Evolutionary conservation across 768 basidiomycete genomes (phyloP), one percentile per base, ranked within the genome.

Genomic region (Pleurotus giganteus): DNA sequence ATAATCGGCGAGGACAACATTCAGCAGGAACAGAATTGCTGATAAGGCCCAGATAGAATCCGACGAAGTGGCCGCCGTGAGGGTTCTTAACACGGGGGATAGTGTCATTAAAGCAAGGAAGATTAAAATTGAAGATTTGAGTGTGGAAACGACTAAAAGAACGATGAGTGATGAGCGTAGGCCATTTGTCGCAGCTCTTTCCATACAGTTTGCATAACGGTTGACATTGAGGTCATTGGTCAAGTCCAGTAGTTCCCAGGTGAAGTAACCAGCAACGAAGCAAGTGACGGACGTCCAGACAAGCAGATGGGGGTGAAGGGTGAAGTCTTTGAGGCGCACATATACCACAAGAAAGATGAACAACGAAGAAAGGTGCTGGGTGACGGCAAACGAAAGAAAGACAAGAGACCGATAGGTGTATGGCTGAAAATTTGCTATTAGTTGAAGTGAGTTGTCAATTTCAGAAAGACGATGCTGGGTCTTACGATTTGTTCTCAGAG

Each of bases 21-120:
- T 93, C 34, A 97, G 73, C 50, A 83, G 74, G 69, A 98, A 91
- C 41, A 98, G 81, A 49, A 79, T 77, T 3, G 91, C 90, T n/a
- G 93, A 84, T 47, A 98, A 72, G 4, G 96, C 94, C 94, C 94
- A 98, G 60, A 98, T 95, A 26, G 94, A 94, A 68, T 99, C 97
- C 11, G 91, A 91, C 34, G 96, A 97, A 3, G 95, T 98, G 23
- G 95, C 92, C 34, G 91, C 89, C 26, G 94, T 96, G 64, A 99
- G 73, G 4, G 96, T 98, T 64, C 88, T 83, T 54, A 98, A 75
- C 8, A 98, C 89, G 12, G 97, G 97, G 2, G 94, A 88, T 53
- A 98, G 77, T 13, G 94, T 87, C 75, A 97, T 85, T 57, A 99
- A 79, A 5, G 91, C 83, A 21, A 97, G 80, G 64, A 96, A 91